Base-by-base conservation (phyloP, 352 stramenopile species). In the Pythium sukuiense region DNA sequence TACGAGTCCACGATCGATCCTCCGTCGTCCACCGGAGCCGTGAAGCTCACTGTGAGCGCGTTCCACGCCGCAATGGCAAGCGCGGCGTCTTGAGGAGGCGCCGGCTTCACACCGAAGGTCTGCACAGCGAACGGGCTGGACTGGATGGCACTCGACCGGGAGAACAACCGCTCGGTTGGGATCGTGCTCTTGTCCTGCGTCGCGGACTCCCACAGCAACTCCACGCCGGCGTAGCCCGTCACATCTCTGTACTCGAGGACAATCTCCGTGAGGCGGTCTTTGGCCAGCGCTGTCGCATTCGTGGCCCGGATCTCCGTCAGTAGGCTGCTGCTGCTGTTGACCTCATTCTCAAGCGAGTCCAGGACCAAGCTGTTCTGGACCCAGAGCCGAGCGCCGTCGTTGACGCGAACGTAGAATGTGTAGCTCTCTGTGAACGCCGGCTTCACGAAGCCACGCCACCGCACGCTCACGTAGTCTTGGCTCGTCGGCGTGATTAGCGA, bases 231-330 rank as follows among this genome's bases (percentile, higher is more conserved):
- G 20, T 87, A 68, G 1, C 90, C 96, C 7, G 83, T 81, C 72
- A 98, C 96, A 57, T 98, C 93, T 13, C 93, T 82, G 71, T 97
- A 99, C 71, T 99, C 96, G 20, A 99, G 74, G 35, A 94, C 88
- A 16, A 75, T 49, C 41, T 69, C 49, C 4, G 69, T 71, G 6
- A 75, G 49, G 24, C 69, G 69, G 11, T 71, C 69, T 55, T 71
- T 71, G 26, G 64, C 59, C 0, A 80, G 45, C 9, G 2, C 0
- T 0, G 68, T 77, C 16, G 62, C 30, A 32, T 70, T 80, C 1
- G 45, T 14, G 0, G 70, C 59, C 2, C 29, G 14, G 20, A 73
- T 43, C 46, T 76, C 67, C 0, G 69, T 55, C 2, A 75, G 55
- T 16, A 29, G 18, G n/a, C 7, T 52, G 9, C 20, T 37, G n/a